Conservation (phyloP, 1,284 basidiomycete genomes). For the Sporisorium iseilematis-ciliati region DNA sequence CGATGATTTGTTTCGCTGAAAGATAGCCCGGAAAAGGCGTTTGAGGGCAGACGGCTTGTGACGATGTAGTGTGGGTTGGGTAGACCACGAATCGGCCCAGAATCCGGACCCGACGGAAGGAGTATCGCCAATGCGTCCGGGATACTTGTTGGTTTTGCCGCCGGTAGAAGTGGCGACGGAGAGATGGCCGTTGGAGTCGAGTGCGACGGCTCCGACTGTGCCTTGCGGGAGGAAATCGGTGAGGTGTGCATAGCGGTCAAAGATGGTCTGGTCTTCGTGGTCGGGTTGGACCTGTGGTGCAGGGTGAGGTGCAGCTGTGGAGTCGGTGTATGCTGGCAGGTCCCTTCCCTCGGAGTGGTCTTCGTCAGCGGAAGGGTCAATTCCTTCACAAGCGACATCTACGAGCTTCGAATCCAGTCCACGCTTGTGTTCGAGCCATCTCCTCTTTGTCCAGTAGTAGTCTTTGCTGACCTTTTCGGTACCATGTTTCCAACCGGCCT, state of each 20-base stretch:
- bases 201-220: constrained; percentile 84
- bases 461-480: constrained; percentile 20
- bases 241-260: constrained; percentile 49
- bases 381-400: background rate
- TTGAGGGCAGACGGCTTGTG: background rate
- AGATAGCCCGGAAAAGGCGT: constrained; percentile 3
- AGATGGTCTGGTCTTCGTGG: constrained; percentile 31
- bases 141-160: constrained; percentile 83
- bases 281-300: background rate
- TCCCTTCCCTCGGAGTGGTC: background rate
- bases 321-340: constrained; percentile 18
- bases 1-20: background rate
- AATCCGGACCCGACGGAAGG: constrained; percentile 82
- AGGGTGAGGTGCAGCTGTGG: background rate
- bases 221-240: constrained; percentile 79
- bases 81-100: constrained; percentile 82
- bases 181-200: constrained; percentile 80
- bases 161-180: constrained; percentile 82
- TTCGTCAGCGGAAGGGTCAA: background rate
- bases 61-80: background rate
- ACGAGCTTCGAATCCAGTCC: constrained; percentile 15
- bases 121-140: constrained; percentile 83
- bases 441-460: constrained; percentile 45
- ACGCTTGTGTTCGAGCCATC: constrained; percentile 47
- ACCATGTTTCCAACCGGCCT: constrained; percentile 71